Evolutionary conservation across 176 grass and related monocot genomes (phyloP), one percentile per base, ranked within the genome.

Genomic region (Coix lacrymajobi): DNA sequence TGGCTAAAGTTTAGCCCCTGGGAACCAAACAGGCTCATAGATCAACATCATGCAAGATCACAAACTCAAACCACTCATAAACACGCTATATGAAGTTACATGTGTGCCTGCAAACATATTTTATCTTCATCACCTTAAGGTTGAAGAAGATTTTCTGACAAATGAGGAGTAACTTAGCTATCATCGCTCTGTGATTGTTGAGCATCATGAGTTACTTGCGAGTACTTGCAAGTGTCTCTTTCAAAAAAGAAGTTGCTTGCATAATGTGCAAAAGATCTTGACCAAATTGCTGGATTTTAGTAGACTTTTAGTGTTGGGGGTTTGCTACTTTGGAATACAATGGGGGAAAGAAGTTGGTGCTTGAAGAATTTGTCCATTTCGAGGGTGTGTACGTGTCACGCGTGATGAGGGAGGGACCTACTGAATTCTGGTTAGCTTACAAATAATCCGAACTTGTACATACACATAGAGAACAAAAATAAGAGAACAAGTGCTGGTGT

Each of bases 151-250:
- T 33, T 17, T 1, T 13, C 15, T 5, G 41, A 29, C 28, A 37
- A 73, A 66, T 36, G 3, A 65, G 26, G 43, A 49, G 7, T 15
- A 16, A 61, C 71, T 29, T 11, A 36, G 62, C 46, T 49, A 14
- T 32, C 68, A 24, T 17, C 11, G 49, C 37, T 8, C 25, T 37
- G 41, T 20, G 41, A 5, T 82, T 20, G 58, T 22, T 37, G 46
- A 52, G 30, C 46, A 81, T 70, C 45, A 13, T 12, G 40, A 32
- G 48, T 58, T 45, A 58, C 68, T 48, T 44, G 69, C 11, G 1
- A 44, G n/a, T 46, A 71, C 69, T 64, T 79, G 67, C 57, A 83
- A 57, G 52, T 79, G 66, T 83, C 74, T 51, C 43, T 77, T 33
- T 77, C 80, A 56, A 69, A 34, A 29, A 30, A 25, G 13, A 32